A percentile compares a stretch with the other conserved stretches of the same genome.
phyloP scores from a whole-genome alignment of 2,329 filamentous ascomycete genomes.

The Penicillium sclerotiorum region DNA sequence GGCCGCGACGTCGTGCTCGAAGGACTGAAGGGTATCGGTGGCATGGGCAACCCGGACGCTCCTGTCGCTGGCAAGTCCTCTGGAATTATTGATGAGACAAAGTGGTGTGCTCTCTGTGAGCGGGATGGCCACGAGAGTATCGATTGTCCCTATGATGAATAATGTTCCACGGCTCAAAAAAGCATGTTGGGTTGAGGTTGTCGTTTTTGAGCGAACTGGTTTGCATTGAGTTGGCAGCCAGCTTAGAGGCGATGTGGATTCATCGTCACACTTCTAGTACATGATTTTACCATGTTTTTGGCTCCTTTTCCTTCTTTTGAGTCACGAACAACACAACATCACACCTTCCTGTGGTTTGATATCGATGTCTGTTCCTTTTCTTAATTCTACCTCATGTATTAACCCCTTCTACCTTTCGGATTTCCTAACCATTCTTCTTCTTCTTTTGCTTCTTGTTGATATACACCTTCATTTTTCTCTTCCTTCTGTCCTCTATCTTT shows the following conservation, averaged over 20 bases:
- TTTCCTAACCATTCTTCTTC: slow-evolving; percentile 8
- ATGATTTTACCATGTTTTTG: slow-evolving; percentile 21
- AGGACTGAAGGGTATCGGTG: slow-evolving; percentile 45
- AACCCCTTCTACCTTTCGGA: slow-evolving; percentile 15
- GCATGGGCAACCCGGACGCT: slow-evolving; percentile 50
- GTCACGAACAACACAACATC: slow-evolving; percentile 10
- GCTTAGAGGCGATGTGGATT: slow-evolving; percentile 6
- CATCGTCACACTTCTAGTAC: slow-evolving; percentile 25
- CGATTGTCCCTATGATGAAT: slow-evolving; percentile 88
- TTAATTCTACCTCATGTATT: slow-evolving; percentile 18
- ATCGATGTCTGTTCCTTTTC: slow-evolving; percentile 5
- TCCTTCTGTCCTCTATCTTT: slow-evolving; percentile 10
- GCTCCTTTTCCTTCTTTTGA: background rate
- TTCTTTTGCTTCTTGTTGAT: slow-evolving; percentile 14
- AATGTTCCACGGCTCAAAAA: slow-evolving; percentile 22
- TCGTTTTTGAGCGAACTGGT: slow-evolving; percentile 4
- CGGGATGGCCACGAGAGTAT: slow-evolving; percentile 95
- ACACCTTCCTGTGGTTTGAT: slow-evolving; percentile 5
- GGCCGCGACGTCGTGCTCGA: slow-evolving; percentile 46
- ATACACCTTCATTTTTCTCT: slow-evolving; percentile 15
- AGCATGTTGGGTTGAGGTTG: slow-evolving; percentile 8
- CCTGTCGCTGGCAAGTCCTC: slow-evolving; percentile 78
- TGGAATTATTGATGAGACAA: slow-evolving; percentile 75
- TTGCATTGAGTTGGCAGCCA: slow-evolving; percentile 13
- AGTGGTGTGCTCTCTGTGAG: slow-evolving; percentile 98